Evolutionary conservation across 169 alveolate genomes (phyloP).

Genomic region (Cryptosporidium bovis): DNA sequence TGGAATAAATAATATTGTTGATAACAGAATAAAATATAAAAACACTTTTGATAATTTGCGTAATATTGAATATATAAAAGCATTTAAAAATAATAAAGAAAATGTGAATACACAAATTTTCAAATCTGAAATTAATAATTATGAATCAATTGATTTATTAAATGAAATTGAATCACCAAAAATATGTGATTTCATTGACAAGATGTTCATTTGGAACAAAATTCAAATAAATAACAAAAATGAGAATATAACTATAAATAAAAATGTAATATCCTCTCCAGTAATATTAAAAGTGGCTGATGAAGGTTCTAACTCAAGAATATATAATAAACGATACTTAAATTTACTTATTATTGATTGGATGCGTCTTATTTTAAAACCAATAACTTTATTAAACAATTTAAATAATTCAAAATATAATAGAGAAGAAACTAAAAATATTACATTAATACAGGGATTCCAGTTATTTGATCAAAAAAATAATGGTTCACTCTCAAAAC

Average conservation of each 20-base stretch:
- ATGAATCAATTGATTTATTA: not conserved
- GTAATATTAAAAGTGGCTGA: not conserved
- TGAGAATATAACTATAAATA: not conserved
- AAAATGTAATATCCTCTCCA: not conserved
- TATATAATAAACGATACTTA: not conserved
- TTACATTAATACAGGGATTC: slow-evolving; percentile 40
- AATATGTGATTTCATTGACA: slow-evolving; percentile 37
- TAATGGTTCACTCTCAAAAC: slow-evolving; percentile 50
- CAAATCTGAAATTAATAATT: not conserved
- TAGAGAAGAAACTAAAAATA: not conserved
- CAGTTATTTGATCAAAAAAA: slow-evolving; percentile 31
- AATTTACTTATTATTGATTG: slow-evolving; percentile 62
- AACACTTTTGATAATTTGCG: slow-evolving; percentile 2
- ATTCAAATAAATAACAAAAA: slow-evolving; percentile 8
- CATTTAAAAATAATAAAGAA: not conserved
- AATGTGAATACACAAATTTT: not conserved
- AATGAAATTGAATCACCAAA: slow-evolving; percentile 5
- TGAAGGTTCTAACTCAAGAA: not conserved
- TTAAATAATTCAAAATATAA: not conserved
- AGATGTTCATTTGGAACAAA: slow-evolving; percentile 35
- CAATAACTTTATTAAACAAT: slow-evolving; percentile 1
- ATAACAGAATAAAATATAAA: slow-evolving; percentile 5
- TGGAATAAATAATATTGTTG: not conserved
- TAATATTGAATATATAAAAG: not conserved
- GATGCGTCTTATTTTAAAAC: slow-evolving; percentile 39